phyloP scores from a whole-genome alignment of 2,329 filamentous ascomycete species.

The Penicillium palitans region DNA sequence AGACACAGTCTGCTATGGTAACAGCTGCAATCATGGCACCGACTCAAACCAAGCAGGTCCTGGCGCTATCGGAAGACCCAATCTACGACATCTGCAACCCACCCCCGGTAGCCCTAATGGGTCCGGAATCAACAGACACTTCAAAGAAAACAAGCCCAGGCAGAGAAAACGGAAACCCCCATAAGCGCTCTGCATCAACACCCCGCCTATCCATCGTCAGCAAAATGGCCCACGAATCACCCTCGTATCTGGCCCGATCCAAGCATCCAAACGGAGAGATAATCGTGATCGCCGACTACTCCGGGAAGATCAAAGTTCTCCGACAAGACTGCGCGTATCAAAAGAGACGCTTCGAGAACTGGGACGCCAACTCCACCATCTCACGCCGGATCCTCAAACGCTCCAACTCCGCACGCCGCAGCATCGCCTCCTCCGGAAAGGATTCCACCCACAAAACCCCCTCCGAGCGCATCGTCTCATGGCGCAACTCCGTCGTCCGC shows the following conservation, averaged over 20 bases:
- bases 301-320: constrained; percentile 89
- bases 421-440: constrained; percentile 48
- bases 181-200: constrained; percentile 34
- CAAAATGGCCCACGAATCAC: constrained; percentile 63
- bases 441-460: constrained; percentile 50
- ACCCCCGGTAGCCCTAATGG: constrained; percentile 79
- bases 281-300: constrained; percentile 85
- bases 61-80: constrained; percentile 81
- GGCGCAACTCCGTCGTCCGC: constrained; percentile 70
- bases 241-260: constrained; percentile 73
- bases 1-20: constrained; percentile 84
- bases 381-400: constrained; percentile 63
- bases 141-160: constrained; percentile 47
- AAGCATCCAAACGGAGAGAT: constrained; percentile 82
- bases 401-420: constrained; percentile 58
- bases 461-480: constrained; percentile 80
- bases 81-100: constrained; percentile 97
- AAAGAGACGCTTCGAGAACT: constrained; percentile 74
- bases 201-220: constrained; percentile 36
- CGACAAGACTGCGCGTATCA: constrained; percentile 86
- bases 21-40: constrained; percentile 89
- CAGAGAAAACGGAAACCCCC: constrained; percentile 19
- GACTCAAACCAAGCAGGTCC: constrained; percentile 69
- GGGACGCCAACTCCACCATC: constrained; percentile 76
- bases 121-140: constrained; percentile 60